phyloP scores from a whole-genome alignment of 208 protist species.

The Strigomonas oncopelti region DNA sequence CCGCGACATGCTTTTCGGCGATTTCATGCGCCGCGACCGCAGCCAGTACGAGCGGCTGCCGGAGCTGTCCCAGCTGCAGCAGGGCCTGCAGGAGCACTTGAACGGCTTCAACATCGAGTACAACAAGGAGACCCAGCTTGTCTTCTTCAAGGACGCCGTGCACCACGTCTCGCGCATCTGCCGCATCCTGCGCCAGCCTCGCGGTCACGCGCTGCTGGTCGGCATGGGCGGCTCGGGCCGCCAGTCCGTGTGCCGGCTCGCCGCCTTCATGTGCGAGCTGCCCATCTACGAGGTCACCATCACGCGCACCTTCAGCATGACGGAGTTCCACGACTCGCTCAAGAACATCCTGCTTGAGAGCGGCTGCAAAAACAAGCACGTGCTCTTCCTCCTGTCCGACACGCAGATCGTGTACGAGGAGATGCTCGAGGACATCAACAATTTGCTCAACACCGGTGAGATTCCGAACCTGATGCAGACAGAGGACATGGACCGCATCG shows the following conservation, averaged over 20 bases:
- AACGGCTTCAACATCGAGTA: conserved; percentile 91
- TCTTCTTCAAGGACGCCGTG: conserved; percentile 97
- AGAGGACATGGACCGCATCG: conserved; percentile 94
- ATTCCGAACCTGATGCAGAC: conserved; percentile 95
- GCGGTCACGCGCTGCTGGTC: conserved; percentile 95
- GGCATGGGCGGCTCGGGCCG: conserved; percentile 97
- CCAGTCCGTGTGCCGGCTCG: conserved; percentile 93
- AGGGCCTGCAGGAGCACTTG: conserved; percentile 81
- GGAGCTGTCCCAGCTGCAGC: conserved; percentile 43
- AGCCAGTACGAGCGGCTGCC: conserved; percentile 75
- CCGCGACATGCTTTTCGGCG: conserved; percentile 82
- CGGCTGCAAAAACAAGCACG: conserved; percentile 80
- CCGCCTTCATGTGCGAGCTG: conserved; percentile 90
- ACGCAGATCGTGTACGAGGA: conserved; percentile 93
- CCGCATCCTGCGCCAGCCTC: conserved; percentile 94
- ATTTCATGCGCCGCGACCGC: conserved; percentile 91
- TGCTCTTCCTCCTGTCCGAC: conserved; percentile 95
- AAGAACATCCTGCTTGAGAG: conserved; percentile 85
- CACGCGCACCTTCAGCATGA: conserved; percentile 88
- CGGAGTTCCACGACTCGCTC: conserved; percentile 93
- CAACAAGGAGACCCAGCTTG: conserved; percentile 90
- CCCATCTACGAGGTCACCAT: conserved; percentile 89
- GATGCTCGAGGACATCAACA: conserved; percentile 98
- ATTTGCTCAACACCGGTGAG: conserved; percentile 97
- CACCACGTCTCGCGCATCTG: conserved; percentile 95